These are phyloP conservation scores for Pisolithus sp. DNA, from an alignment of 768 basidiomycete genomes.

Conservation along the genomic window DNA sequence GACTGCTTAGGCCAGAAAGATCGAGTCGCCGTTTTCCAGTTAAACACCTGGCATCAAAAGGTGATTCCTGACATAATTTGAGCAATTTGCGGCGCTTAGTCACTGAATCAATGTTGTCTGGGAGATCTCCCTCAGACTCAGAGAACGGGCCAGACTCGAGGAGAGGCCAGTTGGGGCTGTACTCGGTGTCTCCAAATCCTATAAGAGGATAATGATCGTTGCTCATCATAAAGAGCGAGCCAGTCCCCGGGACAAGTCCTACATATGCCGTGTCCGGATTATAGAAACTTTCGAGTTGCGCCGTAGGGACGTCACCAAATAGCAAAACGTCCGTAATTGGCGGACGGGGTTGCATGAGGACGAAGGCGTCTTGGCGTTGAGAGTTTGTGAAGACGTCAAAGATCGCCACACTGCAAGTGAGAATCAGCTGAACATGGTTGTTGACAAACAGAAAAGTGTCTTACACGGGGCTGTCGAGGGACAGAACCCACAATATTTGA, in stretches of 20 bases:
- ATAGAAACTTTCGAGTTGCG: conserved; percentile 34
- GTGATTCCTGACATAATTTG: conserved; percentile 33
- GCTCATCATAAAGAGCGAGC: conserved; percentile 81
- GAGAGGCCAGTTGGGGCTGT: conserved; percentile 23
- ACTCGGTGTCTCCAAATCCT: conserved; percentile 51
- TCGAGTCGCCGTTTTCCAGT: conserved; percentile 56
- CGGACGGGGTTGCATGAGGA: conserved; percentile 82
- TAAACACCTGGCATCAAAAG: conserved; percentile 50
- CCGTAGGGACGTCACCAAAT: conserved; percentile 26
- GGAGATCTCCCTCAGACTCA: conserved; percentile 27
- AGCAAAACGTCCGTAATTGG: conserved; percentile 69
- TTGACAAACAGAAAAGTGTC: conserved; percentile 17
- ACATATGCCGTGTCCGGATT: conserved; percentile 67
- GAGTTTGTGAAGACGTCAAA: conserved; percentile 63
- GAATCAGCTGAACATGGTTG: not conserved
- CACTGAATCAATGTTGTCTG: conserved; percentile 38
- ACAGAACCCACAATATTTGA: conserved; percentile 50
- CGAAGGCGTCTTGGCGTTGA: conserved; percentile 56
- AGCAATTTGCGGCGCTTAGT: conserved; percentile 39
- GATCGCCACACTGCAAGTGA: conserved; percentile 61
- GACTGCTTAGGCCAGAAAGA: conserved; percentile 40
- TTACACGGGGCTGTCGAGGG: conserved; percentile 65
- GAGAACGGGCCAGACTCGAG: conserved; percentile 34
- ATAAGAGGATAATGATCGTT: conserved; percentile 78
- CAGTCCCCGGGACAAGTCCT: conserved; percentile 65